A percentile compares a stretch with the other conserved stretches of the same genome.
These are phyloP conservation scores for Colletotrichum brevisporum DNA, from an alignment of 2,329 filamentous ascomycete genomes.

Conservation along the genomic window DNA sequence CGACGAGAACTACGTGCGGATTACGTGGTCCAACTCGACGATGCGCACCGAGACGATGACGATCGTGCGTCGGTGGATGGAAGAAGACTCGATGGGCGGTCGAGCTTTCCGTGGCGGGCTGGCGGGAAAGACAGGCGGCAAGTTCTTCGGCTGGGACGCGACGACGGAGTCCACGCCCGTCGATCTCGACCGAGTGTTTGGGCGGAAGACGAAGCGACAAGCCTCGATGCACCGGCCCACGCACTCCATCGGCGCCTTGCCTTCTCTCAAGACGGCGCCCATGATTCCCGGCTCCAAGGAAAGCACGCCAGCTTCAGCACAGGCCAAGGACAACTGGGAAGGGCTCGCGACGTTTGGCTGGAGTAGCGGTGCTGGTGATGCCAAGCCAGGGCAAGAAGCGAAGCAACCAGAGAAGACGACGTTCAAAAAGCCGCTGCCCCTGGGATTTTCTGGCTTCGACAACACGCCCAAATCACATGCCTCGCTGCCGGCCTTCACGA, in stretches of 20 bases:
- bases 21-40: conserved; percentile 70
- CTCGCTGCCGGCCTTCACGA: conserved; percentile 31
- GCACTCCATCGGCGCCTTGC: conserved; percentile 35
- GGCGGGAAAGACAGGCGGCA: conserved; percentile 54
- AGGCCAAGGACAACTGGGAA: conserved; percentile 34
- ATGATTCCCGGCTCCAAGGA: conserved; percentile 7
- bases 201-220: conserved; percentile 49
- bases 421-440: conserved; percentile 18
- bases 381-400: not conserved
- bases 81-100: conserved; percentile 72
- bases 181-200: conserved; percentile 62
- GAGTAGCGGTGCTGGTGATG: conserved; percentile 37
- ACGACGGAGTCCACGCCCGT: conserved; percentile 60
- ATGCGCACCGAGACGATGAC: conserved; percentile 68
- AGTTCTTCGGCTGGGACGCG: conserved; percentile 74
- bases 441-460: conserved; percentile 29
- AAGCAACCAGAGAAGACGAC: conserved; percentile 4
- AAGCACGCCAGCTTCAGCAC: conserved; percentile 44
- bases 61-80: conserved; percentile 76
- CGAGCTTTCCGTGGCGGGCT: conserved; percentile 60
- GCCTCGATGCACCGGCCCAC: conserved; percentile 44
- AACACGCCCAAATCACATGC: conserved; percentile 35
- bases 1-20: conserved; percentile 71
- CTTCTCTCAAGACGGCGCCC: conserved; percentile 27
- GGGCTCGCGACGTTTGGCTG: conserved; percentile 49